Percentiles rank a stretch among this genome's conserved stretches.
Conservation (phyloP, 2,329 filamentous ascomycete species). For the Epichloe scottii region DNA sequence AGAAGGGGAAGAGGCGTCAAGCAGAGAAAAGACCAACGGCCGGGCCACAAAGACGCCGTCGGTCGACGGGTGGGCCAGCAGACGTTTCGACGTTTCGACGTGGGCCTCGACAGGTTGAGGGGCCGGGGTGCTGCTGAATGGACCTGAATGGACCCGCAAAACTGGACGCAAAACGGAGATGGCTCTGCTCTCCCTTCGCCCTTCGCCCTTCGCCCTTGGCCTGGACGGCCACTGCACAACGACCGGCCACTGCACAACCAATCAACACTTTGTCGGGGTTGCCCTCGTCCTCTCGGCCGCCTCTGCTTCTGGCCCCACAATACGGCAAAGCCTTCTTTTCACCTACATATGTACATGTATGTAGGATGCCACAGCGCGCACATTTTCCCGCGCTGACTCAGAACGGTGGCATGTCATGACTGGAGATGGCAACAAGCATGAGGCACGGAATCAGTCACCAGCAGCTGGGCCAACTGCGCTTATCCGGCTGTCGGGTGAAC, state of each 20-base stretch:
- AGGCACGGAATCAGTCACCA: no score
- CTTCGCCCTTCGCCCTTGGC: no score
- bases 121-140: neutral
- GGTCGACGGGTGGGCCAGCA: slow-evolving; percentile 2
- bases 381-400: neutral
- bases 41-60: slow-evolving; percentile 1
- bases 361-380: neutral
- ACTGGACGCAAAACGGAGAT: neutral
- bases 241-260: no score
- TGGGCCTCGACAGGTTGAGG: slow-evolving; percentile 1
- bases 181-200: no score
- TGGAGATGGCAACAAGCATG: neutral
- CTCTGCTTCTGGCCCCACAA: neutral
- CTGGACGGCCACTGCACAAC: no score
- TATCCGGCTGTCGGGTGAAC: no score
- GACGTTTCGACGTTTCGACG: neutral
- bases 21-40: slow-evolving; percentile 4
- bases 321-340: neutral
- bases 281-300: neutral
- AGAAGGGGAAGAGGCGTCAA: neutral
- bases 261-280: neutral
- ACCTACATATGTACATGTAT: no score
- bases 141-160: neutral
- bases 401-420: neutral
- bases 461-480: no score